These are phyloP conservation scores for Bondarzewia mesenterica DNA, from an alignment of 1,284 basidiomycete species.

Conservation along the genomic window DNA sequence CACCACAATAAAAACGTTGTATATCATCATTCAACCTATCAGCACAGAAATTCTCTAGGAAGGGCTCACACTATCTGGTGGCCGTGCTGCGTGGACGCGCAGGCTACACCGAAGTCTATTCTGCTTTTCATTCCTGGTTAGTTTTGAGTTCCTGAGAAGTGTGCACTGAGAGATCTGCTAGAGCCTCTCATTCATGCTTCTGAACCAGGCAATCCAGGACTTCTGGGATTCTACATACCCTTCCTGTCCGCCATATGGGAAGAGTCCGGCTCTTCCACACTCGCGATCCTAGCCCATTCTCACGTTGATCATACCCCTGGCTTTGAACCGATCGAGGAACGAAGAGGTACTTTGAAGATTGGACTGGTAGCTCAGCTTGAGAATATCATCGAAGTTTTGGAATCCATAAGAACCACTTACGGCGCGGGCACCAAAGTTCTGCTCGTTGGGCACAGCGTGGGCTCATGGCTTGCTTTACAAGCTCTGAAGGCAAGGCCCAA, in stretches of 20 bases:
- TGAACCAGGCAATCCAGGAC: conserved; percentile 49
- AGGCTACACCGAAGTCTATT: conserved; percentile 21
- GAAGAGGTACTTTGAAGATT: conserved; percentile 16
- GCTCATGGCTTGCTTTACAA: conserved; percentile 52
- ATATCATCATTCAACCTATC: conserved; percentile 25
- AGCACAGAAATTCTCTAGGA: conserved; percentile 28
- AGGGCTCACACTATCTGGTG: conserved; percentile 47
- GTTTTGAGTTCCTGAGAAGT: neutral
- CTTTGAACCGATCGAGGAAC: conserved; percentile 7
- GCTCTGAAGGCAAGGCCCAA: conserved; percentile 41
- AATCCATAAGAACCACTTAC: conserved; percentile 30
- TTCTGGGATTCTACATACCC: conserved; percentile 48
- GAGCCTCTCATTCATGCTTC: too few relatives aligned
- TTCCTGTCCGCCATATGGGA: conserved; percentile 42
- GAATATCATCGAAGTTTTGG: conserved; percentile 39
- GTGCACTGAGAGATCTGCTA: too few relatives aligned
- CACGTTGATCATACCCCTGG: conserved; percentile 43
- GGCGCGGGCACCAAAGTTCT: conserved; percentile 30
- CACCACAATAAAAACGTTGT: neutral
- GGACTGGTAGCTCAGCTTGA: conserved; percentile 39
- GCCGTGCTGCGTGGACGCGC: conserved; percentile 23
- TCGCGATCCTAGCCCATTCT: conserved; percentile 45
- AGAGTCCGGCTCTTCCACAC: conserved; percentile 20
- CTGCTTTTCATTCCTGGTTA: conserved; percentile 53
- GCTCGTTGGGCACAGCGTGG: conserved; percentile 52